Base-by-base conservation (phyloP, 2,329 filamentous ascomycete species). In the Didymella segeticola region DNA sequence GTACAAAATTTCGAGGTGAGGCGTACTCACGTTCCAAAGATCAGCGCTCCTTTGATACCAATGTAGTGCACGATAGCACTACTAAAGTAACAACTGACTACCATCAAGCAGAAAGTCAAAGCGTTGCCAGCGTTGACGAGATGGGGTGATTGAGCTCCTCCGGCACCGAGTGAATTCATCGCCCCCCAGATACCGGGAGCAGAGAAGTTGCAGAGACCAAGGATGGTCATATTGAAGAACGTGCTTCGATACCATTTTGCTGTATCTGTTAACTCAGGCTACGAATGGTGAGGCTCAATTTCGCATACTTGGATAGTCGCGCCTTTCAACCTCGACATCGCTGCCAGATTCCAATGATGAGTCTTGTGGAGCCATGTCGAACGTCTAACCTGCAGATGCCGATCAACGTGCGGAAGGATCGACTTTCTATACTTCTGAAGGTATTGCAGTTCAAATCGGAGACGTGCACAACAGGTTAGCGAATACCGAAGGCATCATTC, bases 131-230 rank as follows among this genome's bases (percentile, higher is more conserved):
- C 81, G 63, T 90, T 90, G 43, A 91, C 85, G 1, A 90, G 79
- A 62, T 86, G 81, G 0, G 88, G 88, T 8, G 81, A 80, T 58
- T 86, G 80, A 25, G 83, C 80, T 3, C 89, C 89, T 42, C 88
- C 89, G 1, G 86, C 89, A 9, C 88, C 88, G 0, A 91, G 80
- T 0, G 83, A 86, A 75, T 90, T 90, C 87, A 90, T 74, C 2
- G 86, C 87, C 11, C 80, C 82, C 88, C 88, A 90, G 56, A 90
- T 87, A 0, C 88, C 88, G 0, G 88, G 88, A 0, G 88, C 87
- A 1, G 86, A 78, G 57, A 91, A 84, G 66, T 89, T 89, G 73
- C 86, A 89, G 9, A 90, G 72, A 0, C 89, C 88, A 1, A 91
- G 81, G 31, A 91, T 83, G 26, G 86, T 82, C 45, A 88, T 86